Evolutionary conservation across 345 rosid species (phyloP), one percentile per base, ranked within the genome.

Genomic region (Eucalyptus polyanthemos): DNA sequence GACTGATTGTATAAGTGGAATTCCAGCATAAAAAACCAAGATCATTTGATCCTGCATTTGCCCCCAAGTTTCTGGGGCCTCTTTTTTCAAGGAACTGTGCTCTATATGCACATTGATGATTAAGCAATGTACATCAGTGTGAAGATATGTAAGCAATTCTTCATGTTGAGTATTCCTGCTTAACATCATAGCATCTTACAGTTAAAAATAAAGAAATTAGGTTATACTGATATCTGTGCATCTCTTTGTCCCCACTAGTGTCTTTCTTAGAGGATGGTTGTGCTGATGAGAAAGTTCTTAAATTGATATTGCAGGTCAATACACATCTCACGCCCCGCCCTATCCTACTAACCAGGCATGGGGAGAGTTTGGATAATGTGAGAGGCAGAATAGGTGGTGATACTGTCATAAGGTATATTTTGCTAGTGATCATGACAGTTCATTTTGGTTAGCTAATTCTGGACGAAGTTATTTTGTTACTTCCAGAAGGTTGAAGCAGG

Each of bases 311-410:
- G 87, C 93, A 98, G 99, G 99, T 98, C 91, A 98, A 98, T 92
- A 96, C 97, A 6, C 99, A 97, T 94, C 97, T 98, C 51, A 98
- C 99, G 19, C 99, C 99, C 34, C 99, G 99, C 65, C 99, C 99
- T 51, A 98, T 98, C 92, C 92, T 98, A 89, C 97, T 98, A 85
- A 98, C 99, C 86, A 95, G 99, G 93, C 99, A 98, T 94, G 99
- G 99, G 86, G 99, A 98, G 94, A 98, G 99, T 92, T 92, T 94
- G 91, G 95, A 96, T 90, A 98, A 98, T 92, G 99, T 98, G 90
- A 93, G 99, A 93, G 99, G 97, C 89, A 95, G 99, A 94, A 97
- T 96, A 91, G 99, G 99, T 31, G 99, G 99, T 88, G 99, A 97
- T 92, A 93, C 95, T 88, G 94, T 93, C 56, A 86, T 97, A 88